phyloP scores from a whole-genome alignment of 768 basidiomycete species.

The Boletus huronensis region DNA sequence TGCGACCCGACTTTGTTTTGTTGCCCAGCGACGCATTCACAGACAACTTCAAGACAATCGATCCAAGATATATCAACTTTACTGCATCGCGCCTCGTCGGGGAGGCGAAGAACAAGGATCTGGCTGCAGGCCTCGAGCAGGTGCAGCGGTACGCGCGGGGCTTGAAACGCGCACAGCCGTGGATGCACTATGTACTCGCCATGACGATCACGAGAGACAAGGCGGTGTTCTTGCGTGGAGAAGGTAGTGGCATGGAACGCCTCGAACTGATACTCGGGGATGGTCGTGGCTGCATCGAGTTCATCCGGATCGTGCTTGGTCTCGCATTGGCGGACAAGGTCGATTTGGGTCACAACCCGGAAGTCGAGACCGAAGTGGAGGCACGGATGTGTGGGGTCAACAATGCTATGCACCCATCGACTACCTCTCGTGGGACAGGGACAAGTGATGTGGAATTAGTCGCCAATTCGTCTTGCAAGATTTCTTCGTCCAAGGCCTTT shows the following conservation, averaged over 20 bases:
- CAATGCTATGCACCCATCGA: not conserved
- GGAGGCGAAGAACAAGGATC: constrained; percentile 1
- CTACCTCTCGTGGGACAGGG: too few relatives aligned
- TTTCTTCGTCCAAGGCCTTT: not conserved
- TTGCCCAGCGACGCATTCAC: not conserved
- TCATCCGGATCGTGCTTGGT: constrained; percentile 10
- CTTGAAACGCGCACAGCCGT: constrained; percentile 1
- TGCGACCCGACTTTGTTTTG: constrained; percentile 12
- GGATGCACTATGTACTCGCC: constrained; percentile 5
- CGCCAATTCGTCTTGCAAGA: not conserved
- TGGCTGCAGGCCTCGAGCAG: not conserved
- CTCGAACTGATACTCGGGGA: constrained; percentile 1
- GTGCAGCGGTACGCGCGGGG: constrained; percentile 3
- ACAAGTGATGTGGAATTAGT: not conserved
- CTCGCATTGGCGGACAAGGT: constrained; percentile 1
- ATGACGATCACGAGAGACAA: constrained; percentile 2
- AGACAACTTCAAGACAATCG: not conserved
- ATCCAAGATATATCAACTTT: not conserved
- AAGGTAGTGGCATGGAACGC: constrained; percentile 11
- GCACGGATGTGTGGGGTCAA: not conserved
- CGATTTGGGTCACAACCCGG: constrained; percentile 5
- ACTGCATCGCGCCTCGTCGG: not conserved
- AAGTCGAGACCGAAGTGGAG: not conserved
- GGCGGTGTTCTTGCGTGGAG: constrained; percentile 5
- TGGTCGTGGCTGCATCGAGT: constrained; percentile 8